Evolutionary conservation across 2,329 filamentous ascomycete genomes (phyloP), one percentile per base, ranked within the genome.

Genomic region (Aschersonia sp.): DNA sequence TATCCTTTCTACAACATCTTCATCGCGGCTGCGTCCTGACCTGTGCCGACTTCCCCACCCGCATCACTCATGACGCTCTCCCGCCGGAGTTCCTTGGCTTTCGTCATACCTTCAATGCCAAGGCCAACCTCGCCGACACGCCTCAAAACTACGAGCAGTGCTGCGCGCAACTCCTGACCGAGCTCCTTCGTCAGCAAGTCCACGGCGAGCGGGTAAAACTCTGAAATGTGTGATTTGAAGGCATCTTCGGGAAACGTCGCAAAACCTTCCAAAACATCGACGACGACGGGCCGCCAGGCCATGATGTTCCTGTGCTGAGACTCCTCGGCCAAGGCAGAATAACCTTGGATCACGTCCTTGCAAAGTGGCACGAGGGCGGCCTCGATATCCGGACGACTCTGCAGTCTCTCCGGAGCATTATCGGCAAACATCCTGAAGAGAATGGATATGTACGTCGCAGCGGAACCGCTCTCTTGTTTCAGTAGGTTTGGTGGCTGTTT

Each of bases 401-500:
- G 81, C 49, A 83, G 81, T 46, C 92, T 79, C 65, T 95, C 89
- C 6, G 84, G 81, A 39, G 83, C 79, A 51, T 84, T 83, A 59
- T 99, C 92, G 44, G 87, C 84, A 65, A 95, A 98, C 92, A 99
- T 98, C 45, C 92, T 77, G 67, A 98, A 87, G 31, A 99, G 70
- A 54, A 99, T 98, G 51, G 84, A 84, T 37, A 98, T 87, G 62
- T 98, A 99, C 1, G 94, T 95, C 2, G 87, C 86, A 1, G 92
- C 92, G 48, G 84, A 86, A 41, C 92, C 90, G 51, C 80, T 87
- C 67, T 99, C 92, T 63, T 99, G 92, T 69, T 98, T 98, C 32
- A 99, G 76, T 10, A 99, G 73, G 58, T 99, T 99, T 3, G 92
- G 92, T 12, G 92, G 90, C 62, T 98, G 92, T 67, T 94, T 95